Evolutionary conservation across 176 grass and related monocot genomes (phyloP), one percentile per base, ranked within the genome.

Genomic region (Zea luxurians): DNA sequence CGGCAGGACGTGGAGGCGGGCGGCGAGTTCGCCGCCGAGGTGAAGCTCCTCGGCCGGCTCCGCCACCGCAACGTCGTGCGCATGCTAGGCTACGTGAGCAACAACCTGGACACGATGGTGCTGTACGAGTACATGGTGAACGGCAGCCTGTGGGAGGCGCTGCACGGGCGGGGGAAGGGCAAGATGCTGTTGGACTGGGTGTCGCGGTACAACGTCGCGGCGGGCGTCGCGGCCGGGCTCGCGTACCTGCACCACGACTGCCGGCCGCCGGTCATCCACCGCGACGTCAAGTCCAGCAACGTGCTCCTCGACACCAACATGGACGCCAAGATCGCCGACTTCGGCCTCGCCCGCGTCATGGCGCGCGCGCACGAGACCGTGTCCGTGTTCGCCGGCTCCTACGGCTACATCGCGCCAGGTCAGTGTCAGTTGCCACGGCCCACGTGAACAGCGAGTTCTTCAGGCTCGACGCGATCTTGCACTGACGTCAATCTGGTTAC

Each of bases 181-280:
- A 90, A 85, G 74, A 70, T 89, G 89, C 70, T 94, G 66, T 20
- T 86, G 15, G 96, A 98, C 74, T 98, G 96, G 95, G 86, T 88
- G 67, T 89, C 88, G 16, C 83, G 96, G 35, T 98, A 98, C 89
- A 92, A 90, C 78, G 96, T 92, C 44, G 96, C 96, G 9, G 83
- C 83, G 0, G 89, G 96, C 52, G 82, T 98, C 3, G 96, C 92
- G 3, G 90, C 91, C 2, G 96, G 92, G 13, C 87, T 98, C 10
- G 88, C 96, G 2, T 98, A 98, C 87, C 81, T 98, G 18, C 96
- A 98, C 86, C 92, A 98, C 57, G 96, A 98, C 78, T 98, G 96
- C 74, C 83, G 87, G 3, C 96, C 96, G 63, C 85, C 71, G 46
- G 96, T 98, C 52, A 98, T 97, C 80, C 94, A 97, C 80, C 91